phyloP scores from a whole-genome alignment of 768 basidiomycete genomes.

The Pulveroboletus sp. region DNA sequence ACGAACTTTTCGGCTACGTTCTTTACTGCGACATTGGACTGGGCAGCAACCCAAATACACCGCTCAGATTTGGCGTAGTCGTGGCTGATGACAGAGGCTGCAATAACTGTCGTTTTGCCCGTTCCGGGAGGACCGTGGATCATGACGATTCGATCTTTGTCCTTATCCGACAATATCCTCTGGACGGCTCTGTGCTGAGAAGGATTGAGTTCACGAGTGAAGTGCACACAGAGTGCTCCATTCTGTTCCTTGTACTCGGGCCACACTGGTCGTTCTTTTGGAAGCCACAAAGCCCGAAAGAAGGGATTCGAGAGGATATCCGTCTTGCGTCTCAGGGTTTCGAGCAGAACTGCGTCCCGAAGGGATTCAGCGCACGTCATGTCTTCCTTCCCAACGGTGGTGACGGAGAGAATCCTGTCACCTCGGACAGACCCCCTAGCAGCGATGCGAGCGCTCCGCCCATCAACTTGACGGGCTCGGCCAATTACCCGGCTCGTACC shows the following conservation, averaged over 20 bases:
- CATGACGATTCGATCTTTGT: constrained; percentile 20
- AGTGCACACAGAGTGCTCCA: neutral
- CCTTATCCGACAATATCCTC: constrained; percentile 25
- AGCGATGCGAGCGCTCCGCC: constrained; percentile 35
- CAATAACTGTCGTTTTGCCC: constrained; percentile 43
- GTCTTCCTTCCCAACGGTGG: constrained; percentile 48
- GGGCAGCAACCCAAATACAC: constrained; percentile 40
- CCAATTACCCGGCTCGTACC: constrained; percentile 9
- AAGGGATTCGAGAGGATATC: constrained; percentile 21
- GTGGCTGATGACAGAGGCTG: constrained; percentile 30
- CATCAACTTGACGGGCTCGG: constrained; percentile 26
- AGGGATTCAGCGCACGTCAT: constrained; percentile 50
- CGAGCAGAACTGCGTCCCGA: constrained; percentile 22
- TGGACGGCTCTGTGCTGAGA: constrained; percentile 29
- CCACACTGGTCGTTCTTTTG: constrained; percentile 17
- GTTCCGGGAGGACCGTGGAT: constrained; percentile 40
- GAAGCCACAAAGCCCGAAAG: constrained; percentile 28
- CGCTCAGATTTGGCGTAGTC: constrained; percentile 3
- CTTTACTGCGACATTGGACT: constrained; percentile 50
- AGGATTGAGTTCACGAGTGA: constrained; percentile 13
- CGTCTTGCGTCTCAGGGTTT: constrained; percentile 13
- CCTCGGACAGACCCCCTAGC: constrained; percentile 21
- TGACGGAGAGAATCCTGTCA: constrained; percentile 31
- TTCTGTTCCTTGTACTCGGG: neutral
- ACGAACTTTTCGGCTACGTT: constrained; percentile 47